Conservation (phyloP, 345 rosid genomes). For the Salix udensis region DNA sequence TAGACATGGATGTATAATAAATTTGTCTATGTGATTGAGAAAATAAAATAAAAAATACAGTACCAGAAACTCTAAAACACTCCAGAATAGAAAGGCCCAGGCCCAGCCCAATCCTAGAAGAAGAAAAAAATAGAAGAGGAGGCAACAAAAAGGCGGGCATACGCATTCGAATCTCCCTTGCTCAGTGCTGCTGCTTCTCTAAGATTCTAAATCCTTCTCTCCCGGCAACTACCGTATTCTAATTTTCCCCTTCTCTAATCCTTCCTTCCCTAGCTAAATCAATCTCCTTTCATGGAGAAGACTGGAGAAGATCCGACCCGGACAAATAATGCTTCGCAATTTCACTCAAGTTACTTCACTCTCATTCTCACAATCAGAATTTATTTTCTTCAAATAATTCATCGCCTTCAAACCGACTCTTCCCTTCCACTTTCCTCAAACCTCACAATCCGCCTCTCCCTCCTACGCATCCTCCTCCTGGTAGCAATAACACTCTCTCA, state of each 20-base stretch:
- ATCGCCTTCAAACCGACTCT: conserved; percentile 11
- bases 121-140: background rate
- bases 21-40: too few relatives aligned
- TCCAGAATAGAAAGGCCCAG: too few relatives aligned
- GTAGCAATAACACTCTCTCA: conserved; percentile 4
- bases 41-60: too few relatives aligned
- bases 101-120: background rate
- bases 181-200: background rate
- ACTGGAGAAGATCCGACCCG: conserved; percentile 43
- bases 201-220: background rate
- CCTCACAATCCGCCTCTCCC: conserved; percentile 11
- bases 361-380: conserved; percentile 27
- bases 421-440: conserved; percentile 6
- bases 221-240: background rate
- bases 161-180: background rate
- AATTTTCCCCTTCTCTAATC: background rate
- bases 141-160: background rate
- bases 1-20: too few relatives aligned
- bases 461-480: conserved; percentile 12
- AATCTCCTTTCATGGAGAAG: conserved; percentile 33
- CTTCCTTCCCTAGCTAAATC: background rate
- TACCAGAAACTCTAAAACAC: too few relatives aligned
- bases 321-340: conserved; percentile 33
- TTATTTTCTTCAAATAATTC: conserved; percentile 1
- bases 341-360: conserved; percentile 36